phyloP scores from a whole-genome alignment of 2,329 filamentous ascomycete genomes.

The Fusarium nurragi region DNA sequence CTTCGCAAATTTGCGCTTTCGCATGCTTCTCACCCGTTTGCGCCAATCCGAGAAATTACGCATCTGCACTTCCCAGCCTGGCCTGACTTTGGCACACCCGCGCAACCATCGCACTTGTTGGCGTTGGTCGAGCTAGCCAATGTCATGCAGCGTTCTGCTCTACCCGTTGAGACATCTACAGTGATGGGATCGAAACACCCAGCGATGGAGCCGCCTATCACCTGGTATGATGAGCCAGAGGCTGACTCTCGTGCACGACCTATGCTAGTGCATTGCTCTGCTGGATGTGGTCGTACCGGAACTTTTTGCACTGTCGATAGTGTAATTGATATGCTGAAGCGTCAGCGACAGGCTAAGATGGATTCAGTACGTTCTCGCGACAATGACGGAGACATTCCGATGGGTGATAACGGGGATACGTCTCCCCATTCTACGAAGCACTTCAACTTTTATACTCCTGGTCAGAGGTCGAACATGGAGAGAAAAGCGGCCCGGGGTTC shows the following conservation, averaged over 20 bases:
- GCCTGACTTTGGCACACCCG: constrained; percentile 95
- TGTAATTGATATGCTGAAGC: constrained; percentile 95
- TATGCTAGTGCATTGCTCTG: constrained; percentile 93
- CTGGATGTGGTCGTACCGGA: constrained; percentile 93
- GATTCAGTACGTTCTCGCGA: constrained; percentile 34
- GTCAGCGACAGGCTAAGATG: constrained; percentile 66
- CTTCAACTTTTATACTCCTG: constrained; percentile 36
- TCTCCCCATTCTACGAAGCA: constrained; percentile 45
- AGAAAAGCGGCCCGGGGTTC: constrained; percentile 16
- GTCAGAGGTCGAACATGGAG: constrained; percentile 27
- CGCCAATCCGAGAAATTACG: constrained; percentile 88
- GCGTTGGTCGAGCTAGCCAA: constrained; percentile 90
- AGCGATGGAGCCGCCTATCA: constrained; percentile 48
- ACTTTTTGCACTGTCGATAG: constrained; percentile 97
- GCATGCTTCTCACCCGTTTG: constrained; percentile 80
- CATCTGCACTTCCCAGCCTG: constrained; percentile 96
- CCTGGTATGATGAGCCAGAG: constrained; percentile 70
- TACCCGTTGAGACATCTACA: constrained; percentile 56
- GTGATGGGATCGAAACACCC: constrained; percentile 47
- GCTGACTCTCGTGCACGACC: constrained; percentile 66
- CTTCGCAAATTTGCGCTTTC: constrained; percentile 88
- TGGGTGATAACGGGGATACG: constrained; percentile 49
- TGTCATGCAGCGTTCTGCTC: constrained; percentile 70
- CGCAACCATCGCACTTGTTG: constrained; percentile 86
- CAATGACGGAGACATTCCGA: constrained; percentile 58